A percentile compares a stretch with the other conserved stretches of the same genome.
phyloP scores from a whole-genome alignment of 805 yeast species.

The Metschnikowia chrysomelidarum region DNA sequence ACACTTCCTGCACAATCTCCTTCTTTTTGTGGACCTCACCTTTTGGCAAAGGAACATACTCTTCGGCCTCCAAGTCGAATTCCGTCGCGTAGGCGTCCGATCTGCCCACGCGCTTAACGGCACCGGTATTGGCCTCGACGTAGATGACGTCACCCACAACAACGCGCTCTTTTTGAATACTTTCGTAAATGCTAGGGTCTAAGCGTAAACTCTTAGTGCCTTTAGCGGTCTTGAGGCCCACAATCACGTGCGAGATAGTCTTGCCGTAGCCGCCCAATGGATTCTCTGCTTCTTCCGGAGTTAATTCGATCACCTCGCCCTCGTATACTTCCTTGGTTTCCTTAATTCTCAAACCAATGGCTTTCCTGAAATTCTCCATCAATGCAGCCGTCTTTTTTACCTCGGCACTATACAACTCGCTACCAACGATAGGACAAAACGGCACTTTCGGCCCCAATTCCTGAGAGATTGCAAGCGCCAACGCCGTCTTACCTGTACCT shows the following conservation, averaged over 20 bases:
- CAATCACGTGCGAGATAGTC: conserved; percentile 89
- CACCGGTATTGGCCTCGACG: conserved; percentile 96
- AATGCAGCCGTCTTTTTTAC: conserved; percentile 94
- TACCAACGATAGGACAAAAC: conserved; percentile 94
- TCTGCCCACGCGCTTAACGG: conserved; percentile 95
- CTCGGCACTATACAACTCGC: conserved; percentile 93
- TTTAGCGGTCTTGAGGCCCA: conserved; percentile 88
- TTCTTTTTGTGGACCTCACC: conserved; percentile 98
- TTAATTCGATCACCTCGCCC: conserved; percentile 95
- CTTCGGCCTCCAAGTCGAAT: conserved; percentile 97
- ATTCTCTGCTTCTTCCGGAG: conserved; percentile 95
- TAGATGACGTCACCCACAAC: conserved; percentile 96
- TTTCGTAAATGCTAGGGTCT: conserved; percentile 90
- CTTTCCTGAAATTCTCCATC: conserved; percentile 95
- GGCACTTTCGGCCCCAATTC: conserved; percentile 97
- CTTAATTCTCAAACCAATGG: conserved; percentile 92
- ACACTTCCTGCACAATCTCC: conserved; percentile 96
- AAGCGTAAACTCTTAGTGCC: conserved; percentile 87
- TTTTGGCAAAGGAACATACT: conserved; percentile 96
- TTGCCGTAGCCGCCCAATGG: conserved; percentile 98
- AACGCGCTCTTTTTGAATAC: conserved; percentile 92
- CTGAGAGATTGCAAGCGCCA: conserved; percentile 93
- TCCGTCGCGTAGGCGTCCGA: conserved; percentile 99
- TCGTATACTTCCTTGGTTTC: conserved; percentile 98
- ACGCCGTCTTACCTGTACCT: conserved; percentile 97